Conservation (phyloP, 2,329 filamentous ascomycete species). For the Chaetomiaceae sp. region DNA sequence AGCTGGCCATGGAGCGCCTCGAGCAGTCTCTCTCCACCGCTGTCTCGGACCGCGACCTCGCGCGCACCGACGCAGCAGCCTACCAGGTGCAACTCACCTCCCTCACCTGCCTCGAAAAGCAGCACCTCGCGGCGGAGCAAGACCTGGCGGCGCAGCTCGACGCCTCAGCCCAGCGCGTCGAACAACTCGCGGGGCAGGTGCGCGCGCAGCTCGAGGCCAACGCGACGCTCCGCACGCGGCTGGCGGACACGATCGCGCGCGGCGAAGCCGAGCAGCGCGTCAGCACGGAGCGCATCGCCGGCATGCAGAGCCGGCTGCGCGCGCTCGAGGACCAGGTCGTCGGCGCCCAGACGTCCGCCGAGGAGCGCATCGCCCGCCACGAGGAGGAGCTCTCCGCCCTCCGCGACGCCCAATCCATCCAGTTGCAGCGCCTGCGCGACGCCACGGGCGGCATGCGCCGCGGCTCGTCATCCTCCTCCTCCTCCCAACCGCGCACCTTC, state of each 20-base stretch:
- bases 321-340: conserved; percentile 79
- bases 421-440: conserved; percentile 69
- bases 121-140: conserved; percentile 55
- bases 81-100: conserved; percentile 58
- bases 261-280: conserved; percentile 79
- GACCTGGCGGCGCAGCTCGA: conserved; percentile 65
- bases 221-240: conserved; percentile 65
- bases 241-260: conserved; percentile 73
- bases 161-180: conserved; percentile 70
- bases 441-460: conserved; percentile 37
- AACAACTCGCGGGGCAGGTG: conserved; percentile 74
- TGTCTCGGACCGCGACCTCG: conserved; percentile 67
- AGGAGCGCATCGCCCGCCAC: conserved; percentile 75
- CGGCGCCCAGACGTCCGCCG: conserved; percentile 76
- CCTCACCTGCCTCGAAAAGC: conserved; percentile 52
- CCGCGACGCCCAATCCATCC: conserved; percentile 69
- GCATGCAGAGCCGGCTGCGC: conserved; percentile 76
- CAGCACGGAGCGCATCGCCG: conserved; percentile 76
- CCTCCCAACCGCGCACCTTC: conserved; percentile 34
- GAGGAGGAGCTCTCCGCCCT: conserved; percentile 78
- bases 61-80: conserved; percentile 57
- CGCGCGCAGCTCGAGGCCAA: conserved; percentile 77
- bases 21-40: conserved; percentile 65
- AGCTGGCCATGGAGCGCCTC: conserved; percentile 58
- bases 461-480: conserved; percentile 24